Conservation (phyloP, 768 basidiomycete genomes). For the Lactifluus hygrophoroides region DNA sequence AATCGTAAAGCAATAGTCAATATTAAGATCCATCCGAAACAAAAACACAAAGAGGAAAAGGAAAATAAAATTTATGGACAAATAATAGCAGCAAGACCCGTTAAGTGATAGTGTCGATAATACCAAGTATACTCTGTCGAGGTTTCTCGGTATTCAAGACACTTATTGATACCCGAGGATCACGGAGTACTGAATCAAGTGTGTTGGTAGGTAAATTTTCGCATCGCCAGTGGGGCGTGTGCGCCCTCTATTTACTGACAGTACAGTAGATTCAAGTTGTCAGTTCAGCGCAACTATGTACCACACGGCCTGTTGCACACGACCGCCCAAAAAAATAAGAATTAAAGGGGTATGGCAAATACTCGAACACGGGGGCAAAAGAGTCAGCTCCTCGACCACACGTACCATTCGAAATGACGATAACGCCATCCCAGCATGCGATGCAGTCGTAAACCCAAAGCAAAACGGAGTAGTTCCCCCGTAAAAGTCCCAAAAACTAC, state of each 20-base stretch:
- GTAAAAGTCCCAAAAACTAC: neutral
- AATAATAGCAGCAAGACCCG: too few species aligned
- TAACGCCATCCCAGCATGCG: neutral
- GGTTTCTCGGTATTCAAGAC: too few species aligned
- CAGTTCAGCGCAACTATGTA: too few species aligned
- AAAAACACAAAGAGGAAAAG: too few species aligned
- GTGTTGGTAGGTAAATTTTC: neutral
- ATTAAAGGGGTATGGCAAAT: too few species aligned
- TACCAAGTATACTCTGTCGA: too few species aligned
- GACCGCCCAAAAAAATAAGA: neutral
- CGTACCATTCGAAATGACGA: neutral
- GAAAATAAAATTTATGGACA: too few species aligned
- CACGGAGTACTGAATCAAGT: neutral
- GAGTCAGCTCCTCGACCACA: neutral
- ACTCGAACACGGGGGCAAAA: too few species aligned
- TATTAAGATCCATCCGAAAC: too few species aligned
- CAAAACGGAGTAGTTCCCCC: neutral
- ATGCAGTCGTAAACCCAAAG: neutral
- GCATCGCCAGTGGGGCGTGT: neutral
- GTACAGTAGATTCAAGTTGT: too few species aligned
- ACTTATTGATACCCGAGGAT: neutral
- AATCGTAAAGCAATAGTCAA: too few species aligned
- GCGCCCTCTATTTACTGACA: neutral
- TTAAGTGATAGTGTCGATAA: too few species aligned
- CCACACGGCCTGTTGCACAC: neutral